Evolutionary conservation across 768 basidiomycete species (phyloP), one percentile per base, ranked within the genome.

Genomic region (Psilocybe tampanensis): DNA sequence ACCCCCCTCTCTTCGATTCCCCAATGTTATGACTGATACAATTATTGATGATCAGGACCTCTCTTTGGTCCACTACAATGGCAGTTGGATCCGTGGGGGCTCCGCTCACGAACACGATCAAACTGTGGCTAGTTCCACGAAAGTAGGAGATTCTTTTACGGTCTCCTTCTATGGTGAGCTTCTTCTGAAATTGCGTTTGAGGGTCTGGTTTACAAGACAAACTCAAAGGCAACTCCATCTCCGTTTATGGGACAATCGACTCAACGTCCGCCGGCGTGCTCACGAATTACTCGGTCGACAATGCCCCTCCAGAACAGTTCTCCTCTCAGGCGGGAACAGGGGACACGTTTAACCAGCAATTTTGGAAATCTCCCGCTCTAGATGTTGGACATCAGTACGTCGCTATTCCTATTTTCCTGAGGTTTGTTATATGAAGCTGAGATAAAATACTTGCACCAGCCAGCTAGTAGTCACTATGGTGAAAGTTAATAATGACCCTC

Each of bases 1-100:
- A n/a, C n/a, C n/a, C n/a, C n/a, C 18, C 32, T 43, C 19, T 24
- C 18, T 34, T 26, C n/a, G 11, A 7, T 22, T 4, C 1, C 21
- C 21, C 17, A 22, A 52, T 13, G 42, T 22, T 41, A 68, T 68
- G 66, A 54, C 61, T 13, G 39, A 58, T 22, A 68, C 58, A 15
- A 62, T 63, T 34, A 71, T 77, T 49, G 75, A 77, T 61, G 75
- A 77, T 63, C 67, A 61, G 45, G 73, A 74, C 48, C 45, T 58
- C 18, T 52, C 68, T n/a, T 66, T 61, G 21, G 70, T 77, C 8
- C 55, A 45, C 8, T 72, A 71, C 50, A 70, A 61, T 29, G 76
- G 75, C 2, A 65, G 52, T 8, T 77, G 76, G 76, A 36, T 55
- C 8, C 36, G n/a, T 11, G 73, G 75, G 2, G 76, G 75, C 0